Evolutionary conservation across 2,329 filamentous ascomycete genomes (phyloP), one percentile per base, ranked within the genome.

Genomic region (Fusarium sp.): DNA sequence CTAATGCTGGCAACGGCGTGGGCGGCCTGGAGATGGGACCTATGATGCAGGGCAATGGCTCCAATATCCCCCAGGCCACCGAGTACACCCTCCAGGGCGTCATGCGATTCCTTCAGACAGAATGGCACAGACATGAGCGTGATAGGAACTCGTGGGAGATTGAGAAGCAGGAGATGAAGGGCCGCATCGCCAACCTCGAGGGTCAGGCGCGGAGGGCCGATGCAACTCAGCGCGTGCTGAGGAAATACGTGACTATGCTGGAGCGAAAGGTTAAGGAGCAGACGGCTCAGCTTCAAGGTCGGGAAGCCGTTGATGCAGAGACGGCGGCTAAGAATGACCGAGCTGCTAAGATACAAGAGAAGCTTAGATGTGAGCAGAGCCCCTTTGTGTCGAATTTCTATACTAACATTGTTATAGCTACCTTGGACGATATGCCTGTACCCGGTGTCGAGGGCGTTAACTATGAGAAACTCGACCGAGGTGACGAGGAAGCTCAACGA

Each of bases 81-180:
- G 88, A 90, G 75, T 90, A 90, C 76, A 90, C 88, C 11, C 81
- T 90, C 41, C 88, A 90, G 82, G 88, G 96, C 80, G 96, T 99
- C 41, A 99, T 99, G 96, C 95, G 96, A 83, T 99, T 99, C 82
- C 90, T 99, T 42, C 96, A 99, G 84, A 96, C 96, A 52, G 95
- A 99, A 89, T 99, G 96, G 96, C 96, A 99, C 83, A 92, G 94
- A 76, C 95, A 99, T 82, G 96, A 99, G 84, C 93, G 96, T 83
- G 96, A 98, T 80, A 91, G 96, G 78, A 99, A 99, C 84, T 92
- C 94, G 41, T 99, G 96, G 96, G 96, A 99, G 83, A 99, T 99
- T 80, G 96, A 99, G 83, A 92, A 94, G 80, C 96, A 97, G 78
- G 96, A 99, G 85, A 98, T 99, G 96, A 97, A 97, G 86, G 94